Conservation (phyloP, 2,329 filamentous ascomycete genomes). For the Furcasterigmium sp. region DNA sequence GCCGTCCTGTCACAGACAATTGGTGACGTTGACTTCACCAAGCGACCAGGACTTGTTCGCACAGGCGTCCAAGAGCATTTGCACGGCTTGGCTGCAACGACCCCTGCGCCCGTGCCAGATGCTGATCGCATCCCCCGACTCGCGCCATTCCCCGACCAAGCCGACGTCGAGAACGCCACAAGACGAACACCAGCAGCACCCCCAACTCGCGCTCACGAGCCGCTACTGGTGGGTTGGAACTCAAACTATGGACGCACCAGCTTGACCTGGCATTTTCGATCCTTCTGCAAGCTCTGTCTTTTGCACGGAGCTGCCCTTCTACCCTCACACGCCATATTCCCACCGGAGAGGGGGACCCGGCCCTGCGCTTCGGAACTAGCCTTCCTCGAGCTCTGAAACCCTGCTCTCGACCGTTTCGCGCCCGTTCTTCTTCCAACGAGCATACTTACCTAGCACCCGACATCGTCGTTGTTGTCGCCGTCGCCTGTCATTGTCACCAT, state of each 20-base stretch:
- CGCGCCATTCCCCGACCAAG: no score
- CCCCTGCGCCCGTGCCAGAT: not conserved
- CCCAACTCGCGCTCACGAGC: not conserved
- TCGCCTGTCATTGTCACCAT: not conserved
- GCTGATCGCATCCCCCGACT: slow-evolving; percentile 1
- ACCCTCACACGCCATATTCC: not conserved
- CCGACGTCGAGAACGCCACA: not conserved
- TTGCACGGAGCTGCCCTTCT: not conserved
- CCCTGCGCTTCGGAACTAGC: not conserved
- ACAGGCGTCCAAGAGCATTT: slow-evolving; percentile 1
- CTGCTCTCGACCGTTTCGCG: not conserved
- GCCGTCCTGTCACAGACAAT: no score
- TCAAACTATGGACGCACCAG: not conserved
- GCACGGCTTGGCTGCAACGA: not conserved
- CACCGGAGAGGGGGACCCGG: not conserved
- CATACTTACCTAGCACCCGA: not conserved
- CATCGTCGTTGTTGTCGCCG: not conserved
- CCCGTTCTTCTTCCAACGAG: not conserved
- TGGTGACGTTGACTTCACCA: no score
- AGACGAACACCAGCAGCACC: not conserved
- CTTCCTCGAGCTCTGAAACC: not conserved
- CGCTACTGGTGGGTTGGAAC: not conserved
- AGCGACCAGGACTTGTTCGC: no score
- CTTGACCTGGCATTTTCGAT: not conserved
- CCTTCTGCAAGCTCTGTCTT: not conserved